phyloP scores from a whole-genome alignment of 2,329 filamentous ascomycete species.

The Biscogniauxia marginata region DNA sequence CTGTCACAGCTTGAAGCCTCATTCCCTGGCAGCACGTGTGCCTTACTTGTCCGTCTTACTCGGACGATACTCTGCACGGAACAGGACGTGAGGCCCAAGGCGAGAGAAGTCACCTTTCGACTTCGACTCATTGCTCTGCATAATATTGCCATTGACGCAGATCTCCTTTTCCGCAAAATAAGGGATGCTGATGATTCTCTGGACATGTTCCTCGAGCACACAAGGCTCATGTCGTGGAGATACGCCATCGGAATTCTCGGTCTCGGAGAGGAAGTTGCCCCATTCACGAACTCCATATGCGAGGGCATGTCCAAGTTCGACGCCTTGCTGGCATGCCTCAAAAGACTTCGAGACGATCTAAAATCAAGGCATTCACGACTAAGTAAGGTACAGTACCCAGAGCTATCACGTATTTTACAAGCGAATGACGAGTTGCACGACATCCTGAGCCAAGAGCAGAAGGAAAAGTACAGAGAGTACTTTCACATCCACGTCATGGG shows the following conservation, averaged over 20 bases:
- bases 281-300: too few relatives aligned
- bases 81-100: too few relatives aligned
- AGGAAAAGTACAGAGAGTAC: not conserved
- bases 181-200: slow-evolving; percentile 1
- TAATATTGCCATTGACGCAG: not conserved
- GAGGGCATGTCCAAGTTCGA: too few relatives aligned
- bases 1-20: slow-evolving; percentile 2
- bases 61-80: too few relatives aligned
- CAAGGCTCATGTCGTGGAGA: slow-evolving; percentile 4
- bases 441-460: not conserved
- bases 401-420: not conserved
- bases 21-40: too few relatives aligned
- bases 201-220: slow-evolving; percentile 5
- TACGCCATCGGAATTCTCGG: not conserved
- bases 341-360: not conserved
- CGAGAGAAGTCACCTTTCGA: slow-evolving; percentile 2
- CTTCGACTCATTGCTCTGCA: slow-evolving; percentile 4
- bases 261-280: not conserved
- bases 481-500: slow-evolving; percentile 2
- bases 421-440: slow-evolving; percentile 1
- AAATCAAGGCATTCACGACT: too few relatives aligned
- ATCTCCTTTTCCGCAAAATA: not conserved
- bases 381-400: not conserved
- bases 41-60: not conserved
- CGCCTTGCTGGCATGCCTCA: not conserved